These are phyloP conservation scores for Aspergillus bombycis DNA, from an alignment of 2,329 filamentous ascomycete genomes.

Conservation along the genomic window DNA sequence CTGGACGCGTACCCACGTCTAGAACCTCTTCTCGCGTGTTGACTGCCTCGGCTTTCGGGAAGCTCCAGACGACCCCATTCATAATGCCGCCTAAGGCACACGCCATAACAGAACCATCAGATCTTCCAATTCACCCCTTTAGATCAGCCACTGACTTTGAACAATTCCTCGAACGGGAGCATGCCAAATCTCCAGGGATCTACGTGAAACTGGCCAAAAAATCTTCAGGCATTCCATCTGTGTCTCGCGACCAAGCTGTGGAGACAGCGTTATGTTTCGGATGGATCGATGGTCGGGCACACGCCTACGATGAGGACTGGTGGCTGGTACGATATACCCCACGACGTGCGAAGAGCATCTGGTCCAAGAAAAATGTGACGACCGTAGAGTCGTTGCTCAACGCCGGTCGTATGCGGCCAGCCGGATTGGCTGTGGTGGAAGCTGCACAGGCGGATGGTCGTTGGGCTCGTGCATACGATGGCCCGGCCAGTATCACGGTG, in stretches of 20 bases:
- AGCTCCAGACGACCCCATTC: background rate
- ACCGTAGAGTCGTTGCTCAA: slow-evolving; percentile 51
- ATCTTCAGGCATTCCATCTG: slow-evolving; percentile 44
- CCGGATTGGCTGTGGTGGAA: slow-evolving; percentile 56
- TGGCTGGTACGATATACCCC: slow-evolving; percentile 64
- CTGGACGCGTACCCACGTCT: background rate
- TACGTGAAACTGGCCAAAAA: slow-evolving; percentile 58
- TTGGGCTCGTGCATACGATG: slow-evolving; percentile 62
- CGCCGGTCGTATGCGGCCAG: slow-evolving; percentile 53
- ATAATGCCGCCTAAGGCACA: background rate
- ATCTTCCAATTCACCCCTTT: slow-evolving; percentile 35
- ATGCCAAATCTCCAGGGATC: slow-evolving; percentile 41
- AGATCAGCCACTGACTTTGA: slow-evolving; percentile 34
- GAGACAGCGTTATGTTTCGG: slow-evolving; percentile 63
- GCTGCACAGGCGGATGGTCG: slow-evolving; percentile 60
- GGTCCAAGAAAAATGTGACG: slow-evolving; percentile 63
- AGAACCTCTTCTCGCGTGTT: background rate
- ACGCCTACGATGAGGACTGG: slow-evolving; percentile 48
- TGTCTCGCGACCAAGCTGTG: slow-evolving; percentile 55
- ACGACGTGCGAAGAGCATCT: slow-evolving; percentile 57
- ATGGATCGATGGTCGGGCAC: slow-evolving; percentile 65
- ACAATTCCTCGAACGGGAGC: slow-evolving; percentile 46
- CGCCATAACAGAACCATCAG: slow-evolving; percentile 7
- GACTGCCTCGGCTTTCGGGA: background rate
- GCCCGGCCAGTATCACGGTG: slow-evolving; percentile 50